These are phyloP conservation scores for Elaeis guineensis DNA, from an alignment of 176 grass and related monocot species.

Conservation along the genomic window DNA sequence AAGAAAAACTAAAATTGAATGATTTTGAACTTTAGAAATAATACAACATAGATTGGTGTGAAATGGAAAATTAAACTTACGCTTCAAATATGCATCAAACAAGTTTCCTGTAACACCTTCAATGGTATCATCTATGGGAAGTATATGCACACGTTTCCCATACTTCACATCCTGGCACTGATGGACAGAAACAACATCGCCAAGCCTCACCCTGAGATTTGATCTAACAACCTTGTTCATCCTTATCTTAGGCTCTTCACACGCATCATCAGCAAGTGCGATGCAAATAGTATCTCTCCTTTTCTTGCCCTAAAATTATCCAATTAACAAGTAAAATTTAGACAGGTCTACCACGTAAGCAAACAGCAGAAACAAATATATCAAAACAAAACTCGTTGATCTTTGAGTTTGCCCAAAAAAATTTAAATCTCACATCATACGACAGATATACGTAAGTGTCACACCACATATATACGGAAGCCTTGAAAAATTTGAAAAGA, in stretches of 20 bases:
- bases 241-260: slow-evolving; percentile 6
- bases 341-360: too few species aligned
- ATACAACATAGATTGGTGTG: too few species aligned
- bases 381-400: too few species aligned
- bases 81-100: slow-evolving; percentile 11
- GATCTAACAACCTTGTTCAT: slow-evolving; percentile 7
- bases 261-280: slow-evolving; percentile 8
- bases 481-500: too few species aligned
- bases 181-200: slow-evolving; percentile 1
- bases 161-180: slow-evolving; percentile 8
- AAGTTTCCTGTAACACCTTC: slow-evolving; percentile 5
- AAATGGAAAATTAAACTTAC: slow-evolving; percentile 1
- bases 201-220: slow-evolving; percentile 1
- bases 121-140: slow-evolving; percentile 9
- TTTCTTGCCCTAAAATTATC: neutral
- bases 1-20: too few species aligned
- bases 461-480: too few species aligned
- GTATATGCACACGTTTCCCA: slow-evolving; percentile 4
- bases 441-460: too few species aligned
- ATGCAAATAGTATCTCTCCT: slow-evolving; percentile 4
- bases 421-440: too few species aligned
- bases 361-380: too few species aligned
- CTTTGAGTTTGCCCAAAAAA: too few species aligned
- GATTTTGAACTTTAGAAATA: too few species aligned
- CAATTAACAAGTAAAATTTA: neutral